Evolutionary conservation across 2,329 filamentous ascomycete species (phyloP).

Genomic region (Cercospora sp.): DNA sequence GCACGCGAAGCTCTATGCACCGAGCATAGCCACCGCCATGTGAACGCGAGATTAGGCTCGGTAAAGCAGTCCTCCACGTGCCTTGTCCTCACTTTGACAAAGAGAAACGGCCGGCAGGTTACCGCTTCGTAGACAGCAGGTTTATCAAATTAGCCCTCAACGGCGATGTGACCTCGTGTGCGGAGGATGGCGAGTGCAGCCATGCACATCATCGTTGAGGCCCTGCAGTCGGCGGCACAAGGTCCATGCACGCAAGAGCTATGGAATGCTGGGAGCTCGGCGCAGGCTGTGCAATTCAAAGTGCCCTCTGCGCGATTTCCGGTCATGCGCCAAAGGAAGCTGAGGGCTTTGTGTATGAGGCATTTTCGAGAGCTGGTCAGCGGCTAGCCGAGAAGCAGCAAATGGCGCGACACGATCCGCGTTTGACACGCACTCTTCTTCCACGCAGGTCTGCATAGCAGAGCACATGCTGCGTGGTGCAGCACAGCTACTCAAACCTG

Average conservation of each 20-base stretch:
- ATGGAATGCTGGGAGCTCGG: conserved; percentile 15
- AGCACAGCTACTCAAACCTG: background rate
- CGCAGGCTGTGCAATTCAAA: conserved; percentile 18
- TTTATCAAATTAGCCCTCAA: background rate
- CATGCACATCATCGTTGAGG: conserved; percentile 5
- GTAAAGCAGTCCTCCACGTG: conserved; percentile 11
- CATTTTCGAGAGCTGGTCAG: conserved; percentile 16
- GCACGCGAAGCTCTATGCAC: conserved; percentile 11
- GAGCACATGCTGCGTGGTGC: background rate
- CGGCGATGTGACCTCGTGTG: background rate
- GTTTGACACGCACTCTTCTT: background rate
- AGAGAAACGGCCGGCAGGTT: background rate
- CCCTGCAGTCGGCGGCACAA: conserved; percentile 1
- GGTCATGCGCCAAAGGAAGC: background rate
- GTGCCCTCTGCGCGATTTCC: conserved; percentile 11
- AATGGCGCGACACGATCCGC: background rate
- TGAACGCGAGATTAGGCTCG: conserved; percentile 17
- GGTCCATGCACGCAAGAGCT: background rate
- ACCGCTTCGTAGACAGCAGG: background rate
- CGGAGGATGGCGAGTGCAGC: background rate
- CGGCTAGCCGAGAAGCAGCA: conserved; percentile 4
- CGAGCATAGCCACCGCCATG: conserved; percentile 10
- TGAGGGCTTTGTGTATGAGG: conserved; percentile 11
- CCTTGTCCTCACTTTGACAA: conserved; percentile 5
- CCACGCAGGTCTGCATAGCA: background rate